phyloP scores from a whole-genome alignment of 305 asterid genomes.

The Fraxinus ornus region DNA sequence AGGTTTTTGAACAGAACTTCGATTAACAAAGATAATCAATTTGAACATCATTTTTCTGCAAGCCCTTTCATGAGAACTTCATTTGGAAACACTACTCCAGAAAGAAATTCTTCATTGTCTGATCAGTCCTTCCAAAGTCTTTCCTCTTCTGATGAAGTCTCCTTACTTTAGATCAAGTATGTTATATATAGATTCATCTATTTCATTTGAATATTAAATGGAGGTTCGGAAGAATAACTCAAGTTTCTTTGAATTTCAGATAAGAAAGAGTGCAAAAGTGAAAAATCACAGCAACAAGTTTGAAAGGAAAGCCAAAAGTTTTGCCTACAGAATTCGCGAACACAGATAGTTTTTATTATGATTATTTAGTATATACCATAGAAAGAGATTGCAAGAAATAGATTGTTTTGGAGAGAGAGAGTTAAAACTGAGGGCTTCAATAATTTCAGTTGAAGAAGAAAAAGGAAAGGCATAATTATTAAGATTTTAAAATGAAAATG shows the following conservation, averaged over 20 bases:
- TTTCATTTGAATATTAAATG: neutral
- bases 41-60: neutral
- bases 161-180: conserved; percentile 33
- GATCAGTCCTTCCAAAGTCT: conserved; percentile 15
- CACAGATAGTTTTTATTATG: conserved; percentile 35
- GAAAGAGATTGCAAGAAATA: neutral
- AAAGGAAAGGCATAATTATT: too few relatives aligned
- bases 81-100: neutral
- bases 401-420: neutral
- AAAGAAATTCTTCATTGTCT: neutral
- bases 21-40: neutral
- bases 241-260: conserved; percentile 28
- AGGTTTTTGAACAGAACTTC: neutral
- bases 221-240: neutral
- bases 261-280: conserved; percentile 26
- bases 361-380: neutral
- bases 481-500: too few relatives aligned
- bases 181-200: neutral
- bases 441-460: neutral
- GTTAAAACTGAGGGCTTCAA: neutral
- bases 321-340: conserved; percentile 52
- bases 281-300: conserved; percentile 32
- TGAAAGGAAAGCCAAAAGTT: conserved; percentile 42
- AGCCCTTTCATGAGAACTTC: neutral
- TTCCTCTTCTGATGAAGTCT: conserved; percentile 36